Evolutionary conservation across 2,329 filamentous ascomycete genomes (phyloP).

Genomic region (Apiospora sp.): DNA sequence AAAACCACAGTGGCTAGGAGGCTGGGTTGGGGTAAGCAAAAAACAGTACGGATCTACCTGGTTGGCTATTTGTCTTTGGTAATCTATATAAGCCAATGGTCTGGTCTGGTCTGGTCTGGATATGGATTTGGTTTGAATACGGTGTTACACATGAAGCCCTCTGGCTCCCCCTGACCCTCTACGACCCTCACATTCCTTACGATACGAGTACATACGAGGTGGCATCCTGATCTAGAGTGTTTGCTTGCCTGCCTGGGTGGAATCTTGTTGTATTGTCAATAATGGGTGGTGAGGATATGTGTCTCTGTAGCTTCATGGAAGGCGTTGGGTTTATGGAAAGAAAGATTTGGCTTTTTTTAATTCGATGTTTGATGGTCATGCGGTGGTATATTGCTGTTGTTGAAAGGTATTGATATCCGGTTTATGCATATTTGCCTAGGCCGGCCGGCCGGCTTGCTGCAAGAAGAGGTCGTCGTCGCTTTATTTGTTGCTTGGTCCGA

Average conservation of each 20-base stretch:
- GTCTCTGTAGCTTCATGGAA: slow-evolving; percentile 16
- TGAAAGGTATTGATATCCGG: not conserved
- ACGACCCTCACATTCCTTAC: slow-evolving; percentile 8
- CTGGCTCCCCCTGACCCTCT: not conserved
- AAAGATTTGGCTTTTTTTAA: slow-evolving; percentile 11
- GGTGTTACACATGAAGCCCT: not conserved
- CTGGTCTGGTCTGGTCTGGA: slow-evolving; percentile 2
- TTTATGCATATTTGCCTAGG: not conserved
- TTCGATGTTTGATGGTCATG: not conserved
- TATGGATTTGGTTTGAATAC: not conserved
- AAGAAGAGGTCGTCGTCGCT: not conserved
- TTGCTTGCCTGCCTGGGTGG: not conserved
- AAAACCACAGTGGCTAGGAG: not conserved
- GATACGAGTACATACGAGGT: not conserved
- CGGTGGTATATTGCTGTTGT: not conserved
- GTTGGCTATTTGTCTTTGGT: not conserved
- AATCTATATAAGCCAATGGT: not conserved
- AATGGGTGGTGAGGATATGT: not conserved
- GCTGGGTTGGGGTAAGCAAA: not conserved
- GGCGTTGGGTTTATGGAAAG: slow-evolving; percentile 19
- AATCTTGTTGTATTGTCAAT: slow-evolving; percentile 1
- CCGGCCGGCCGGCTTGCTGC: not conserved
- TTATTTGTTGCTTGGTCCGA: not conserved
- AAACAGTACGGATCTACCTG: not conserved
- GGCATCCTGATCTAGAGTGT: slow-evolving; percentile 8